Evolutionary conservation across 1,284 basidiomycete genomes (phyloP), one percentile per base, ranked within the genome.

Genomic region (Filobasidium uniguttulatum): DNA sequence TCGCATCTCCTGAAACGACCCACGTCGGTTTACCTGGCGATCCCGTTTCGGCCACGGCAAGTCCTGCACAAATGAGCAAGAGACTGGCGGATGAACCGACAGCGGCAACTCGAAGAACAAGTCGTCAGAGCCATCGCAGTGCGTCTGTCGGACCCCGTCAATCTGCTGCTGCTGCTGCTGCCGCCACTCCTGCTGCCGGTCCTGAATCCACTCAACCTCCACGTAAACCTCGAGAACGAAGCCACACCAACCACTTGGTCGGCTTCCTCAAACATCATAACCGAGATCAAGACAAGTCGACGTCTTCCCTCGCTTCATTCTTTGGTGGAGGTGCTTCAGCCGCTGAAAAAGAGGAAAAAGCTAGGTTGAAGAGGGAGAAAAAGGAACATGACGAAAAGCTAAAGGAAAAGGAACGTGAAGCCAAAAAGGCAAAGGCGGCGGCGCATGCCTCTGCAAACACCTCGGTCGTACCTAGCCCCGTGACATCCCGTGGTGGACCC

Each of bases 181-280:
- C n/a, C n/a, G n/a, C n/a, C n/a, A n/a, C n/a, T n/a, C n/a, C n/a
- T n/a, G n/a, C n/a, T n/a, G n/a, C n/a, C n/a, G n/a, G n/a, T n/a
- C n/a, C n/a, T n/a, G n/a, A n/a, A n/a, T n/a, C n/a, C n/a, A n/a
- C n/a, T n/a, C n/a, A n/a, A n/a, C n/a, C n/a, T n/a, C n/a, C n/a
- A n/a, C n/a, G n/a, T n/a, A n/a, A n/a, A n/a, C n/a, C n/a, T n/a
- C n/a, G 45, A 40, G 40, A 50, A 28, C 48, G 52, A 40, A 49
- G 49, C 19, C 62, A 70, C 54, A 58, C 62, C n/a, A 60, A 61
- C 10, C 66, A 70, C 50, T 59, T 70, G 12, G 67, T 70, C 28
- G 68, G 68, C 7, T 70, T 70, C 54, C 64, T 70, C 62, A 59
- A 63, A 30, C 68, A 70, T 49, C 68, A 70, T 53, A 66, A 68